A percentile compares a stretch with the other conserved stretches of the same genome.
Evolutionary conservation across 2,329 filamentous ascomycete species (phyloP).

Genomic region (Leptographium lundbergii): DNA sequence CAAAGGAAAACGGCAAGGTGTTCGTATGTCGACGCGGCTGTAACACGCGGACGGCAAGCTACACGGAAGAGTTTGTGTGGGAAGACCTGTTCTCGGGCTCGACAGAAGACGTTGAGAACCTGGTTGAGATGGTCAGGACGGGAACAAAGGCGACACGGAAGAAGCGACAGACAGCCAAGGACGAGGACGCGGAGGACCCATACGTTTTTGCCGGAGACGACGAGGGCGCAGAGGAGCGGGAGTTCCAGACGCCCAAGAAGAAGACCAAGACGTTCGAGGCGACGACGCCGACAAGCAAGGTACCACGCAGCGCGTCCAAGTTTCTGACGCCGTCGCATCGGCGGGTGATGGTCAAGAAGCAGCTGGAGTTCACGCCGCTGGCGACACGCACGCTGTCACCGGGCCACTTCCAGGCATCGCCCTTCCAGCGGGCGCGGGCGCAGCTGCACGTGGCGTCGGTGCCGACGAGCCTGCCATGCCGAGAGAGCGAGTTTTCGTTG

Average conservation of each 20-base stretch:
- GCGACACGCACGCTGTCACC: slow-evolving; percentile 76
- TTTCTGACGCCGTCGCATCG: slow-evolving; percentile 31
- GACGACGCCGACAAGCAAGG: slow-evolving; percentile 45
- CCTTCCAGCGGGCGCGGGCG: slow-evolving; percentile 81
- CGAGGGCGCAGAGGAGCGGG: slow-evolving; percentile 17
- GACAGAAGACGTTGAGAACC: slow-evolving; percentile 47
- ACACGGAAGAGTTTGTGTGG: slow-evolving; percentile 88
- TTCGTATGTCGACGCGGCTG: slow-evolving; percentile 86
- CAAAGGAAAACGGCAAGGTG: slow-evolving; percentile 67
- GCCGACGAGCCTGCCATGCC: slow-evolving; percentile 76
- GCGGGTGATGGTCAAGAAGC: slow-evolving; percentile 64
- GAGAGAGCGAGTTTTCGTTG: slow-evolving; percentile 79
- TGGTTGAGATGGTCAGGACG: slow-evolving; percentile 56
- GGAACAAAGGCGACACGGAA: slow-evolving; percentile 62
- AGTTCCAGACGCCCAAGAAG: slow-evolving; percentile 22
- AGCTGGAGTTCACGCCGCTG: slow-evolving; percentile 90
- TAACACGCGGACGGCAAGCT: slow-evolving; percentile 76
- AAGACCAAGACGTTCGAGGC: slow-evolving; percentile 17
- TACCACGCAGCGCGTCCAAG: slow-evolving; percentile 29
- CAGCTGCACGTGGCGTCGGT: slow-evolving; percentile 90
- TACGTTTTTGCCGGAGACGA: slow-evolving; percentile 14
- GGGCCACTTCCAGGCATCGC: slow-evolving; percentile 60
- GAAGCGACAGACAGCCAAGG: slow-evolving; percentile 12
- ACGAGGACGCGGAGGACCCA: slow-evolving; percentile 5
- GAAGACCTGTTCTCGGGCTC: slow-evolving; percentile 66